phyloP scores from a whole-genome alignment of 139 green algal genomes.

The Coelastrella sp. region DNA sequence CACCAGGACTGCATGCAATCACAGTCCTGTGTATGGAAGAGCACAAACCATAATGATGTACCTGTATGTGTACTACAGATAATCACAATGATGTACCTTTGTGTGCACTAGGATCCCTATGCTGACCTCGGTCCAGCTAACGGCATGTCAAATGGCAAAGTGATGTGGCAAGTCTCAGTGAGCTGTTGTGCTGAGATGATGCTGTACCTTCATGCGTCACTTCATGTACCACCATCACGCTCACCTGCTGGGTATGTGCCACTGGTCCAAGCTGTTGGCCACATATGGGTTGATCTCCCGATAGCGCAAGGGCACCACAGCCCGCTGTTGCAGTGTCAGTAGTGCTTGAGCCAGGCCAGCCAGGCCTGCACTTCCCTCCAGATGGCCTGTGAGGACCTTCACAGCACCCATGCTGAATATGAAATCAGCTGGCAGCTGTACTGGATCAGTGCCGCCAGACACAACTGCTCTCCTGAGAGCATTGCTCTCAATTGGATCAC shows the following conservation, averaged over 20 bases:
- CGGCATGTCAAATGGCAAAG: too few species aligned
- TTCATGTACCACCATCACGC: neutral
- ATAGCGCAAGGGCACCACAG: slow-evolving; percentile 71
- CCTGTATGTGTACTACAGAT: too few species aligned
- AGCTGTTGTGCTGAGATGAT: neutral
- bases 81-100: too few species aligned
- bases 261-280: slow-evolving; percentile 39
- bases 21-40: too few species aligned
- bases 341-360: slow-evolving; percentile 76
- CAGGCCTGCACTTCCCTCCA: slow-evolving; percentile 84
- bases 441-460: neutral
- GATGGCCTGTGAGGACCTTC: slow-evolving; percentile 79
- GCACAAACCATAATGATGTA: too few species aligned
- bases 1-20: too few species aligned
- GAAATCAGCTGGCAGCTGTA: slow-evolving; percentile 10
- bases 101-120: too few species aligned
- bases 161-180: neutral
- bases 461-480: slow-evolving; percentile 76
- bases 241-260: slow-evolving; percentile 37
- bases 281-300: slow-evolving; percentile 83
- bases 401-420: slow-evolving; percentile 70
- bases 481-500: slow-evolving; percentile 85
- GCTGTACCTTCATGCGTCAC: neutral
- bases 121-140: too few species aligned
- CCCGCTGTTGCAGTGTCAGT: slow-evolving; percentile 52